Evolutionary conservation across 495 filamentous ascomycete genomes (phyloP).

Genomic region (Neurospora intermedia): DNA sequence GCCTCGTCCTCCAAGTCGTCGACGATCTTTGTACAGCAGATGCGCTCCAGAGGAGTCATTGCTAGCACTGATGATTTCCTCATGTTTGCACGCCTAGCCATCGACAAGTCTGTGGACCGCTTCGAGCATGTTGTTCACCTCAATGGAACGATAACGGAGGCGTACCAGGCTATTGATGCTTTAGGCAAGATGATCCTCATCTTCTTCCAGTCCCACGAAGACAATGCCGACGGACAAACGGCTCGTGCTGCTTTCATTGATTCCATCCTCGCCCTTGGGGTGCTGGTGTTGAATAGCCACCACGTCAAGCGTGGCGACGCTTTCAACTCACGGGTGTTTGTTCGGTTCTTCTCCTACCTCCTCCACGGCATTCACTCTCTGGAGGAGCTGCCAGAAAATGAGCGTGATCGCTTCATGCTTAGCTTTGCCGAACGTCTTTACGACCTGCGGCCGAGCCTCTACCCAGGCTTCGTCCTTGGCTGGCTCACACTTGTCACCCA

Average conservation of each 20-base stretch:
- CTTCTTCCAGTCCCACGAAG: constrained; percentile 54
- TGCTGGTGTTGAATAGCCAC: constrained; percentile 76
- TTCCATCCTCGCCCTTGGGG: constrained; percentile 59
- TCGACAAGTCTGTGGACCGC: constrained; percentile 65
- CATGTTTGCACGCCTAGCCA: constrained; percentile 68
- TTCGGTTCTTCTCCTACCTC: constrained; percentile 78
- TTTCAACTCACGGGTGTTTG: constrained; percentile 84
- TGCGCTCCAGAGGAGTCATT: constrained; percentile 63
- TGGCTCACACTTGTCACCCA: constrained; percentile 80
- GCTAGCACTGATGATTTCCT: constrained; percentile 60
- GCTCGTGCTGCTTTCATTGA: constrained; percentile 59
- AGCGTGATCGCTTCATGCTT: constrained; percentile 59
- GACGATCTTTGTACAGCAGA: constrained; percentile 71
- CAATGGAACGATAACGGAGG: constrained; percentile 52
- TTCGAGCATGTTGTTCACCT: constrained; percentile 57
- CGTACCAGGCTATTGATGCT: constrained; percentile 71
- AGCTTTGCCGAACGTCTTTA: constrained; percentile 64
- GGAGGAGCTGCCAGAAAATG: constrained; percentile 34
- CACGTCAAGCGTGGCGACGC: constrained; percentile 68
- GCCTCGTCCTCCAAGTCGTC: constrained; percentile 55
- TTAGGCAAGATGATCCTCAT: constrained; percentile 72
- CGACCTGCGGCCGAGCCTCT: constrained; percentile 62
- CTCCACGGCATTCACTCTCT: constrained; percentile 48
- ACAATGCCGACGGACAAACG: constrained; percentile 40
- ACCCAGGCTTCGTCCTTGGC: constrained; percentile 69